Base-by-base conservation (phyloP, 768 basidiomycete genomes). In the Boletus sensibilis region DNA sequence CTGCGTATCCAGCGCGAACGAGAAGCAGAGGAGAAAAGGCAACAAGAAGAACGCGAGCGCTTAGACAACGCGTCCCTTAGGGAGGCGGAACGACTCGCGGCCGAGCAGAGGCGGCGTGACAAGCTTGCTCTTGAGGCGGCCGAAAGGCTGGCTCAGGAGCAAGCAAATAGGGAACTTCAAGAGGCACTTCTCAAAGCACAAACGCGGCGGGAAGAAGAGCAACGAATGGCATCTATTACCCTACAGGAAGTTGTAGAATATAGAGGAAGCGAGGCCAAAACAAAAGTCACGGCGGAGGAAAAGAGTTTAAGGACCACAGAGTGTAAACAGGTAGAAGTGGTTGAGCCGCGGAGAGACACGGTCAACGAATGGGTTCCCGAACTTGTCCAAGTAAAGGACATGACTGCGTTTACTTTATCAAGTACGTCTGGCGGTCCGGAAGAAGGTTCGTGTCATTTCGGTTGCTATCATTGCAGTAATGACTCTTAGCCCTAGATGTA, bases 401-500 rank as follows among this genome's bases (percentile, higher is more conserved):
- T 20, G 41, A 5, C 40, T 41, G 21, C 31, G 23, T 44, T 23
- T n/a, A 20, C 49, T 31, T 10, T 43, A 11, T 52, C 64, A 9
- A 39, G 50, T 23, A 25, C 48, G 14, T 39, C 51, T n/a, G 20
- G n/a, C 25, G 16, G 35, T 34, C 44, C 35, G 9, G 61, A 64
- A 45, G 68, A 67, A 68, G 71, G 71, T 74, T 37, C 6, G 68
- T 56, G 18, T 25, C 40, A 41, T 53, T 45, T 16, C 4, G 21
- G 34, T 41, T 40, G 33, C 33, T 43, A 23, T 44, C 29, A 35
- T 54, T 57, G 41, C 37, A 44, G 18, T 41, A 50, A 45, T 54
- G 37, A 57, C 57, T n/a, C 12, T 34, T 39, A 12, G n/a, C 25
- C 13, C 48, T 37, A 85, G 87, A 89, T 71, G 78, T 87, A 14